A percentile compares a stretch with the other conserved stretches of the same genome.
Conservation (phyloP, 306 rosid genomes). For the Gastrolobium villosum region DNA sequence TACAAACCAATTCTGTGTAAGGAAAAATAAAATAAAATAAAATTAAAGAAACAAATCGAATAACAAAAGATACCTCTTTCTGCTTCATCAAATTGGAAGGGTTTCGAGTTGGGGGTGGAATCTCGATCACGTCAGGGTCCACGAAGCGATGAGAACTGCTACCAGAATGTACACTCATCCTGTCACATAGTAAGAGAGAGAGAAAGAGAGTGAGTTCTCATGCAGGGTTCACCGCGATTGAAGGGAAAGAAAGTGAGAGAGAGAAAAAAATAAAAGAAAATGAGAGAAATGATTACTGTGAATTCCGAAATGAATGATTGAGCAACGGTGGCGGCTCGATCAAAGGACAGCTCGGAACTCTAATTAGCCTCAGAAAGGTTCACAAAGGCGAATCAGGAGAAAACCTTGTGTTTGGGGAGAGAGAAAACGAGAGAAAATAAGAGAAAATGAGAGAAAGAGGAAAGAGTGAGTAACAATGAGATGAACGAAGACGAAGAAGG, state of each 20-base stretch:
- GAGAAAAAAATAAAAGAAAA: neutral
- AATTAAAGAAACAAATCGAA: neutral
- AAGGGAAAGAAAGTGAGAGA: neutral
- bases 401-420: slow-evolving; percentile 24
- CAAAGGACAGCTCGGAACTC: too few relatives aligned
- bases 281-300: neutral
- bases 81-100: slow-evolving; percentile 50
- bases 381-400: neutral
- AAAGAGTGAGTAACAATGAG: neutral
- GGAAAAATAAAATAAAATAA: too few relatives aligned
- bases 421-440: neutral
- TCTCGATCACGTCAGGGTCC: slow-evolving; percentile 68
- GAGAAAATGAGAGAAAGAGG: neutral
- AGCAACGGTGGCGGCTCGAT: slow-evolving; percentile 56
- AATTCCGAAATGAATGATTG: slow-evolving; percentile 26
- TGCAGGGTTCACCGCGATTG: neutral
- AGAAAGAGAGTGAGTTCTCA: neutral
- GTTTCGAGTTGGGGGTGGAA: slow-evolving; percentile 50
- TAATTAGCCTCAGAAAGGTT: too few relatives aligned
- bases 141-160: slow-evolving; percentile 45
- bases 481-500: neutral
- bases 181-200: slow-evolving; percentile 45
- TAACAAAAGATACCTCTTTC: slow-evolving; percentile 56
- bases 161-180: slow-evolving; percentile 46
- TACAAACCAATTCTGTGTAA: neutral